Conservation (phyloP, 2,329 filamentous ascomycete species). For the Parastagonospora nodorum region DNA sequence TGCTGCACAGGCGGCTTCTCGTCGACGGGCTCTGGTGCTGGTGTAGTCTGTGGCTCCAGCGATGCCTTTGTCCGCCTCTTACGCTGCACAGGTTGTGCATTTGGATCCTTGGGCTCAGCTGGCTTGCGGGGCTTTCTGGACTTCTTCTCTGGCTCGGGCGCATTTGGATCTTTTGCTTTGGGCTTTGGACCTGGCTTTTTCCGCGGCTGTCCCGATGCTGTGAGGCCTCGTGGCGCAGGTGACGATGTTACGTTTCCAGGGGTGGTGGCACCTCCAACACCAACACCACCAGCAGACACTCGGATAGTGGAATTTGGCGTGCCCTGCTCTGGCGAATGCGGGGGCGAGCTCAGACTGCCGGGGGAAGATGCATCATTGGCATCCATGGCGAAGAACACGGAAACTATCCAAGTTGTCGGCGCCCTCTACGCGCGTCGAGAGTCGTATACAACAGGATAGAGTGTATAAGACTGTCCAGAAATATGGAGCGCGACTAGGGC, state of each 20-base stretch:
- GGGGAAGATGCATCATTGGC: conserved; percentile 41
- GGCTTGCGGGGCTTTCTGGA: conserved; percentile 53
- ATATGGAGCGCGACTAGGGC: conserved; percentile 3
- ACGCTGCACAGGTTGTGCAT: conserved; percentile 50
- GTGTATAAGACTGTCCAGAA: not conserved
- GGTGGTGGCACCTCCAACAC: conserved; percentile 35
- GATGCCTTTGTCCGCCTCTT: conserved; percentile 55
- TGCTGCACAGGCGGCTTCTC: conserved; percentile 31
- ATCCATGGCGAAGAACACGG: conserved; percentile 36
- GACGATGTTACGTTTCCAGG: conserved; percentile 35
- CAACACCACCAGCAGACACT: conserved; percentile 35
- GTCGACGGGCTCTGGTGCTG: conserved; percentile 29
- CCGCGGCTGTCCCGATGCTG: conserved; percentile 43
- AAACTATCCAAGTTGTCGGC: conserved; percentile 5
- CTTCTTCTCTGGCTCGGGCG: conserved; percentile 48
- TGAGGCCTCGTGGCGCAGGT: conserved; percentile 37
- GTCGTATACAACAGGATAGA: not conserved
- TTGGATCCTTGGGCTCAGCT: conserved; percentile 56
- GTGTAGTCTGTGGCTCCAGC: conserved; percentile 38
- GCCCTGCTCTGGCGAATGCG: conserved; percentile 45
- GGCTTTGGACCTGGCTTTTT: conserved; percentile 53
- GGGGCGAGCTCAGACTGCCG: conserved; percentile 44
- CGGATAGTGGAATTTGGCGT: conserved; percentile 41
- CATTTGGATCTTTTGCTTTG: conserved; percentile 43
- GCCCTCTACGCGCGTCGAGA: not conserved